Evolutionary conservation across 2,329 filamentous ascomycete species (phyloP), one percentile per base, ranked within the genome.

Genomic region (Lomentospora prolificans): DNA sequence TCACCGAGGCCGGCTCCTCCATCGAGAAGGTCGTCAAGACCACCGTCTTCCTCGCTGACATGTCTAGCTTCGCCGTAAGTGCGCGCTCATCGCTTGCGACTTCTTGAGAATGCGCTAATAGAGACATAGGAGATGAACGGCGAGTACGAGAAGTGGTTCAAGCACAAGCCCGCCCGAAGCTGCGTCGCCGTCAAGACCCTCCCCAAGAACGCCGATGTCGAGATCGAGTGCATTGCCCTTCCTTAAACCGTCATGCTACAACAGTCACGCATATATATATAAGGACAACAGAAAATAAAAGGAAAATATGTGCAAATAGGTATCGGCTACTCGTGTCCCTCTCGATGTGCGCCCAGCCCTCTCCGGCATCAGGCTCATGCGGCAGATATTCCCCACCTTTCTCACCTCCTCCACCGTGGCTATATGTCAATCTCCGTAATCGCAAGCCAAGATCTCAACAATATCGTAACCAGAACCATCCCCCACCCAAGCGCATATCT

Each of bases 171-270:
- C 19, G 87, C 89, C n/a, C 81, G 89, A 63, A 90, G 86, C 73
- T 96, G 90, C 68, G 89, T 96, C 55, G 90, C 90, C 4, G 91
- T 95, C 61, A 91, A 94, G 78, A 84, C 88, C 64, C 79, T 96
- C 61, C 90, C 90, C 59, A 90, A 91, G 78, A 84, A 85, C 57
- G 90, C 90, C 44, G 85, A 90, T 58, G 84, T 96, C 24, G 90
- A 95, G 78, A 94, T 96, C 67, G 90, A 96, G 79, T 88, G 84
- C 68, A 87, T 94, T 75, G 90, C 90, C 57, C 76, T 87, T 56
- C 78, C 84, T 60, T 84, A 70, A 69, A 61, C 24, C 12, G 30
- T 33, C 30, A 12, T 12, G 12, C 30, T 12, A 33, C 6, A 7
- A 33, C 30, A 33, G 30, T 6, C 30, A 33, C 30, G 30, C 6